Evolutionary conservation across 106 monocot species (phyloP).

Genomic region (Agapanthus africanus): DNA sequence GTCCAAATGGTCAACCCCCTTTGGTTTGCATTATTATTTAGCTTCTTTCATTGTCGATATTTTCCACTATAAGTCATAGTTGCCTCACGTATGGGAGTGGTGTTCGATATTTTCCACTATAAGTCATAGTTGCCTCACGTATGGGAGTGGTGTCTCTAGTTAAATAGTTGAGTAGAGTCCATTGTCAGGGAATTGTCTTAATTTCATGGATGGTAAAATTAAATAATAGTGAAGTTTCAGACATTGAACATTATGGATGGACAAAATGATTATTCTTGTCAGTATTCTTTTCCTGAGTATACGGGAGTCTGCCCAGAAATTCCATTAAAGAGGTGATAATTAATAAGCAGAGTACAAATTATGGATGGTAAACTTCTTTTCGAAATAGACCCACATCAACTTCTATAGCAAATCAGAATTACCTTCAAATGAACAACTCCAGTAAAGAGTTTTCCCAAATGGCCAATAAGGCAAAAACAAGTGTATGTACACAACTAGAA

Average conservation of each 20-base stretch:
- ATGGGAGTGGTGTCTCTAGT: background rate
- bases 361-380: background rate
- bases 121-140: background rate
- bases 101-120: background rate
- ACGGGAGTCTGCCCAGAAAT: background rate
- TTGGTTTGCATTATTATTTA: background rate
- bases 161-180: background rate
- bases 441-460: no score
- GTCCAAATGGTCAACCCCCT: background rate
- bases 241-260: no score
- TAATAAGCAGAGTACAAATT: background rate
- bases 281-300: background rate
- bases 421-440: no score
- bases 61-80: background rate
- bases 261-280: background rate
- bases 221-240: no score
- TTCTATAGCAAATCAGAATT: no score
- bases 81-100: background rate
- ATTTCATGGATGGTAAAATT: background rate
- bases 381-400: no score
- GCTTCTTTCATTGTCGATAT: background rate
- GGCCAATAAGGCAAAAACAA: no score
- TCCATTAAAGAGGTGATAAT: background rate
- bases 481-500: no score
- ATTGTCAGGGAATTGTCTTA: background rate